Evolutionary conservation across 768 basidiomycete genomes (phyloP), one percentile per base, ranked within the genome.

Genomic region (Serendipita sp.): DNA sequence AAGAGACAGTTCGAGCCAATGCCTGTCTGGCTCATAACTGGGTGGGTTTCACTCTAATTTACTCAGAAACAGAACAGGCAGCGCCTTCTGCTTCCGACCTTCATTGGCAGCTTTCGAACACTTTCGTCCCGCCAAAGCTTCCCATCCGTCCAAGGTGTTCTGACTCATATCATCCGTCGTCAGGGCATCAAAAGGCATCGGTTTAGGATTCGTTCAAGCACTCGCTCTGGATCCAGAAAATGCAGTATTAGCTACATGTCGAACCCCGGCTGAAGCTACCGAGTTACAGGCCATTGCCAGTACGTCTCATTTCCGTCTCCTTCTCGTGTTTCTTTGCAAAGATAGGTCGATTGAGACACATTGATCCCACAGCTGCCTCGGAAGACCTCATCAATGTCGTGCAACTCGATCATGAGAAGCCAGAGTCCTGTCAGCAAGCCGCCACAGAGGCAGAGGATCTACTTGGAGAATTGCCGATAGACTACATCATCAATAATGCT

Each of bases 401-500:
- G 10, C 48, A 66, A 36, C 68, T 77, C n/a, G 75, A 77, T 62
- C 70, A 72, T 33, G 64, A 64, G 5, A 66, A 72, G 58, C 62
- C 68, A 45, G 66, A 60, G 11, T 70, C 71, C 45, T 73, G 76
- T 66, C 64, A 69, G 3, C 65, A 48, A 1, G 71, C 73, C 3
- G 68, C 66, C 8, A 60, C 66, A 44, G 44, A 65, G 4, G 71
- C 73, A n/a, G 70, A 67, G 44, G 68, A 62, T 44, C 62, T 73
- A 23, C 66, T 77, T 13, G 71, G 68, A 2, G 67, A 67, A 43
- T 33, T 58, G 1, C 74, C 76, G 10, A 66, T 77, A 4, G 75
- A 78, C 67, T 77, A 75, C 62, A 69, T 78, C 23, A 66, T 75
- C 64, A 78, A 76, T 69, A 76, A 75, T 62, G 75, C 76, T 2